Evolutionary conservation across 129 eudicot species (phyloP), one percentile per base, ranked within the genome.

Genomic region (Silybum marianum): DNA sequence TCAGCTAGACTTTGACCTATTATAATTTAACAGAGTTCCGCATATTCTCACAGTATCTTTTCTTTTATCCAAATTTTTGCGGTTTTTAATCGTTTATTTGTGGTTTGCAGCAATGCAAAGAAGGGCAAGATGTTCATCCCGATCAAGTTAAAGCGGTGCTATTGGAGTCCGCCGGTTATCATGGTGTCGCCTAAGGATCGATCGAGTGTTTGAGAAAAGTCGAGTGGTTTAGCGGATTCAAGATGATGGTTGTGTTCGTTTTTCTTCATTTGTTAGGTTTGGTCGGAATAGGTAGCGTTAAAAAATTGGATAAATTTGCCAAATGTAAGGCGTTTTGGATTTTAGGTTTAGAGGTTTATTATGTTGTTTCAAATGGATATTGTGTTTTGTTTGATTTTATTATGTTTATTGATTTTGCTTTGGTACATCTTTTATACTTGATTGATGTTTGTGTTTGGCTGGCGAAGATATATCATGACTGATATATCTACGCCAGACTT

Each of bases 121-220:
- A 95, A 78, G 97, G 98, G 19, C 94, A 89, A 79, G 97, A 92
- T 39, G 87, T 95, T 58, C 89, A 85, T 80, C 94, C 94, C 0
- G 97, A 95, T 70, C 97, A 95, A 19, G 94, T 95, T 84, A 95
- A 92, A 78, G 96, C 94, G 5, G 87, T 87, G 73, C 84, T 95
- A 68, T 46, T 90, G 88, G 98, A 95, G 71, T 89, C 91, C 16
- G 97, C 96, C 6, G 97, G 94, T 60, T 92, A 79, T 77, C 96
- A 88, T 86, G 98, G 98, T 1, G 85, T 93, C 81, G 73, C 87
- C n/a, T 91, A 81, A 86, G 74, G 36, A 32, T 32, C 36, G 36
- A 32, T 40, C 24, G 1, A 13, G 7, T 18, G 65, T 14, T 14
- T 2, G 65, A 58, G 63, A 51, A 51, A 51, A 51, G 63, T 81